phyloP scores from a whole-genome alignment of 2,329 filamentous ascomycete species.

The Trichoderma afroharzianum region DNA sequence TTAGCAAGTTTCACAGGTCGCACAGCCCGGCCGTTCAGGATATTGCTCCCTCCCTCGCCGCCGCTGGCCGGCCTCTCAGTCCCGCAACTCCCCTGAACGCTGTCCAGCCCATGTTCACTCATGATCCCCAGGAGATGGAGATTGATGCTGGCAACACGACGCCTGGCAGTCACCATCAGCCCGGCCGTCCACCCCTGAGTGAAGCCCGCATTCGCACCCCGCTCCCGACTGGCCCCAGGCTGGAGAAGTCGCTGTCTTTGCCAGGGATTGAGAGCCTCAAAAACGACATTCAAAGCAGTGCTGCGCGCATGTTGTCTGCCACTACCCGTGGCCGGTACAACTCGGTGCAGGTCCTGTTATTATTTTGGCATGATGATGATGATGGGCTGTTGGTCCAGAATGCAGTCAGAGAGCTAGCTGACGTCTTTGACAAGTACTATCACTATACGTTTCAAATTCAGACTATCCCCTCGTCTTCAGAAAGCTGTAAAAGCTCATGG shows the following conservation, averaged over 20 bases:
- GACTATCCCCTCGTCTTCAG: constrained; percentile 47
- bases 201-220: constrained; percentile 54
- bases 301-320: constrained; percentile 47
- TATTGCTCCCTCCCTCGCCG: constrained; percentile 40
- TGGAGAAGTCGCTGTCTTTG: constrained; percentile 48
- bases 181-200: constrained; percentile 39
- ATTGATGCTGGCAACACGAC: constrained; percentile 39
- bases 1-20: constrained; percentile 50
- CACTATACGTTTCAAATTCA: constrained; percentile 47
- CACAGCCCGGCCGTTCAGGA: constrained; percentile 51
- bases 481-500: constrained; percentile 47
- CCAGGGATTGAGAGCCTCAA: constrained; percentile 50
- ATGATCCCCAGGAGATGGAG: constrained; percentile 54
- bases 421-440: constrained; percentile 51
- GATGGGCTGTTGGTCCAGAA: constrained; percentile 38
- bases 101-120: constrained; percentile 38
- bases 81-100: constrained; percentile 39
- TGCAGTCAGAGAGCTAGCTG: constrained; percentile 46
- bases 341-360: constrained; percentile 49
- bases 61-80: constrained; percentile 44
- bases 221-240: constrained; percentile 52
- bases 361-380: constrained; percentile 55
- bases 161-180: constrained; percentile 30
- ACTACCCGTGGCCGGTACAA: constrained; percentile 52
- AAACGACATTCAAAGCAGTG: constrained; percentile 50